A percentile compares a stretch with the other conserved stretches of the same genome.
Conservation (phyloP, 495 filamentous ascomycete genomes). For the Lophiostoma macrostomum region DNA sequence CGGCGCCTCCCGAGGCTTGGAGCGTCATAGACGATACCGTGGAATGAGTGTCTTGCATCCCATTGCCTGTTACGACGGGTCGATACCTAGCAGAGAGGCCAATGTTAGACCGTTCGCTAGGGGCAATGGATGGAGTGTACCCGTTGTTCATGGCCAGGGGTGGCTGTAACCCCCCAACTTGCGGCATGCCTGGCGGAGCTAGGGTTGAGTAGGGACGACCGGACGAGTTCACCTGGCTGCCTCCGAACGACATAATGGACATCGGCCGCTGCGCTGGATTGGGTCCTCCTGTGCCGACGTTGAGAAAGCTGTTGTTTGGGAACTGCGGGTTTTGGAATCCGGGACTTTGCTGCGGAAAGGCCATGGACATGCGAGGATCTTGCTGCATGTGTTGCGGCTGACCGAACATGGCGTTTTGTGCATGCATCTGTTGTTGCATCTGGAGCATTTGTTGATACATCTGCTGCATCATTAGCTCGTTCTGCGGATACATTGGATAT, state of each 20-base stretch:
- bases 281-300: neutral
- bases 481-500: constrained; percentile 6
- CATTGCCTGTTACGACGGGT: constrained; percentile 54
- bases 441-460: constrained; percentile 9
- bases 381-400: too few species aligned
- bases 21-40: constrained; percentile 12
- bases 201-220: constrained; percentile 18
- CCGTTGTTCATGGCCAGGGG: constrained; percentile 31
- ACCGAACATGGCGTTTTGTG: neutral
- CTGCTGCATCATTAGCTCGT: constrained; percentile 21
- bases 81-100: constrained; percentile 89
- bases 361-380: constrained; percentile 22
- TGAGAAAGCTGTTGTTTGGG: constrained; percentile 9
- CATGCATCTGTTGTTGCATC: constrained; percentile 6
- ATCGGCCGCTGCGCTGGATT: constrained; percentile 25
- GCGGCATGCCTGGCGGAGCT: constrained; percentile 1
- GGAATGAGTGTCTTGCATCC: constrained; percentile 6
- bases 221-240: neutral
- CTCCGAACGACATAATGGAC: constrained; percentile 18
- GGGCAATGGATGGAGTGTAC: constrained; percentile 77
- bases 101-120: constrained; percentile 90
- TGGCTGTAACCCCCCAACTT: neutral
- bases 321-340: constrained; percentile 2
- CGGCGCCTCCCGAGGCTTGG: constrained; percentile 24
- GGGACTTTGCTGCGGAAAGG: neutral